phyloP scores from a whole-genome alignment of 148 eudicot species.

The Simmondsia chinensis region DNA sequence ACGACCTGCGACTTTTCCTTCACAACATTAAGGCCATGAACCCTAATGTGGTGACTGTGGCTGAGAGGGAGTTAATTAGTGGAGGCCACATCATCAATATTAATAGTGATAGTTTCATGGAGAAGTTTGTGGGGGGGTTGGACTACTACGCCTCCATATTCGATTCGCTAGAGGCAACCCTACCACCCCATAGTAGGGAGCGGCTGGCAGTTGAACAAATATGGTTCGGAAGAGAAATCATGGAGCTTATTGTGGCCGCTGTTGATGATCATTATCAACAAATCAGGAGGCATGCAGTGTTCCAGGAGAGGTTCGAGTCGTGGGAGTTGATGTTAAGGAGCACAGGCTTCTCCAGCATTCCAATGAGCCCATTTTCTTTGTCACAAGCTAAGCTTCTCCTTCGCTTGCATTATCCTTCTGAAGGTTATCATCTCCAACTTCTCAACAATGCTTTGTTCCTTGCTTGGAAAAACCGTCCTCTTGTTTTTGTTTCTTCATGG shows the following conservation, averaged over 20 bases:
- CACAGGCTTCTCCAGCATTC: constrained; percentile 44
- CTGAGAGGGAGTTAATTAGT: constrained; percentile 76
- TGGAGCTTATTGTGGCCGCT: constrained; percentile 47
- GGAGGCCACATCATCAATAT: too few relatives aligned
- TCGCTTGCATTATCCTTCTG: constrained; percentile 89
- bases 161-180: constrained; percentile 77
- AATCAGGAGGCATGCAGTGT: constrained; percentile 27
- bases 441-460: constrained; percentile 51
- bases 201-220: constrained; percentile 58
- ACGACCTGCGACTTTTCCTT: constrained; percentile 18
- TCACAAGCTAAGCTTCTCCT: constrained; percentile 81
- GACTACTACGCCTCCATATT: constrained; percentile 62
- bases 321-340: constrained; percentile 68
- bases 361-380: constrained; percentile 67
- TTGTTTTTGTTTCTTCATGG: constrained; percentile 92
- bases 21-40: constrained; percentile 47
- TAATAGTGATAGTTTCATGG: too few relatives aligned
- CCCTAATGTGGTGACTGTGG: constrained; percentile 59
- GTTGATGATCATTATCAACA: too few relatives aligned
- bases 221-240: constrained; percentile 74
- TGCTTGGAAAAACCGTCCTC: constrained; percentile 79
- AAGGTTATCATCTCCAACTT: constrained; percentile 68
- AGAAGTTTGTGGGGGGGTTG: constrained; percentile 43
- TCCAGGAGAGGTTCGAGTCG: constrained; percentile 64
- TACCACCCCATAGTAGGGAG: constrained; percentile 70